Evolutionary conservation across 805 yeast species (phyloP), one percentile per base, ranked within the genome.

Genomic region (Ogataea trehalophila): DNA sequence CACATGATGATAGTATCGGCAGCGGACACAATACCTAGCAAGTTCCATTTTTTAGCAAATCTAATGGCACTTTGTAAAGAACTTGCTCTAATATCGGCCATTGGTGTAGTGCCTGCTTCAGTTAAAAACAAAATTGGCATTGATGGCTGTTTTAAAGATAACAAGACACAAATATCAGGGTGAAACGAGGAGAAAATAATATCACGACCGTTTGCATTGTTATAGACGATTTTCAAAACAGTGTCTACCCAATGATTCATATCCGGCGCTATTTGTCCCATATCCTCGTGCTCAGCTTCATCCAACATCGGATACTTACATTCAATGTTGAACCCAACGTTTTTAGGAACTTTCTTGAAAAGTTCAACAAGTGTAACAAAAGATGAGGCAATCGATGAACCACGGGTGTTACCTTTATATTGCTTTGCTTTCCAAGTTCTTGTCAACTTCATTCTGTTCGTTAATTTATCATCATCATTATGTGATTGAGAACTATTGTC

Each of bases 291-390:
- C 63, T 90, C 86, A 0, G 95, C 91, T 68, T 92, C 98, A 63
- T 89, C 95, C 44, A 89, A 74, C 94, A 92, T 87, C 2, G 98
- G 98, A 62, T 90, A 92, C 63, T 92, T 90, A 67, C 94, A 83
- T 66, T 92, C 98, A 51, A 92, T 88, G 61, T 92, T 92, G 70
- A 94, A 91, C 0, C 98, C 98, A 15, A 91, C 95, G 49, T 76
- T 78, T 48, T 75, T 72, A 1, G 98, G 97, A 23, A 92, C 69
- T 54, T 87, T 87, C 59, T 77, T 76, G 70, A 92, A 89, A 41
- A 91, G 75, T 55, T 91, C 96, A 57, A 79, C 84, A 54, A 92
- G 73, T 0, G 97, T 90, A 8, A 92, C 95, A 65, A 92, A 92
- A 33, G 88, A 84, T 0, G 97, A 87, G 7, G 96, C 96, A 62